These are phyloP conservation scores for Claviceps sorghi DNA, from an alignment of 2,329 filamentous ascomycete species.

Conservation along the genomic window DNA sequence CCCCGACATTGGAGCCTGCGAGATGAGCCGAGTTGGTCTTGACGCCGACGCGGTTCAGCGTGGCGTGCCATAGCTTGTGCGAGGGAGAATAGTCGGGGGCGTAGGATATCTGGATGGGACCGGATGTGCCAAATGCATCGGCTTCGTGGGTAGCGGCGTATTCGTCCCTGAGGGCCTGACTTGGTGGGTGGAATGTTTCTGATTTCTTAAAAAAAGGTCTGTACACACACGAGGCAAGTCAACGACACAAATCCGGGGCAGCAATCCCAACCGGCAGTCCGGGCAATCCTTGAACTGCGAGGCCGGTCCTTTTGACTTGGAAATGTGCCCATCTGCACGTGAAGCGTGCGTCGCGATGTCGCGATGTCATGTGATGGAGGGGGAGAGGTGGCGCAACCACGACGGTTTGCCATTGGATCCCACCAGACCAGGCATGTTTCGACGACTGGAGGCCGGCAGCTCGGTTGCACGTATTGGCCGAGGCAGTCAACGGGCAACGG, in stretches of 20 bases:
- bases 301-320: too few species aligned
- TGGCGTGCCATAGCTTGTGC: constrained; percentile 32
- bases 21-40: constrained; percentile 28
- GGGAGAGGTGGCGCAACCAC: too few species aligned
- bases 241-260: neutral
- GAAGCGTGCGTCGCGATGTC: too few species aligned
- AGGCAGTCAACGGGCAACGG: too few species aligned
- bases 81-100: constrained; percentile 23
- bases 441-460: too few species aligned
- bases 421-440: too few species aligned
- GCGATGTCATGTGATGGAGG: too few species aligned
- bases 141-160: constrained; percentile 24
- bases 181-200: constrained; percentile 30
- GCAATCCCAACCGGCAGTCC: too few species aligned
- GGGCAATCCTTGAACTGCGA: too few species aligned
- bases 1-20: constrained; percentile 34
- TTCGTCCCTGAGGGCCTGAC: constrained; percentile 17
- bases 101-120: constrained; percentile 36
- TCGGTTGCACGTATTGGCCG: too few species aligned
- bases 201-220: constrained; percentile 37
- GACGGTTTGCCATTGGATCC: too few species aligned
- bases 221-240: neutral
- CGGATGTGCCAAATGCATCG: constrained; percentile 26
- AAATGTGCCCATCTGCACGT: too few species aligned
- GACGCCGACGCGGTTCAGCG: constrained; percentile 29